Percentiles rank a stretch among this genome's conserved stretches.
These are phyloP conservation scores for Alternaria brassicae DNA, from an alignment of 2,329 filamentous ascomycete species.

Conservation along the genomic window DNA sequence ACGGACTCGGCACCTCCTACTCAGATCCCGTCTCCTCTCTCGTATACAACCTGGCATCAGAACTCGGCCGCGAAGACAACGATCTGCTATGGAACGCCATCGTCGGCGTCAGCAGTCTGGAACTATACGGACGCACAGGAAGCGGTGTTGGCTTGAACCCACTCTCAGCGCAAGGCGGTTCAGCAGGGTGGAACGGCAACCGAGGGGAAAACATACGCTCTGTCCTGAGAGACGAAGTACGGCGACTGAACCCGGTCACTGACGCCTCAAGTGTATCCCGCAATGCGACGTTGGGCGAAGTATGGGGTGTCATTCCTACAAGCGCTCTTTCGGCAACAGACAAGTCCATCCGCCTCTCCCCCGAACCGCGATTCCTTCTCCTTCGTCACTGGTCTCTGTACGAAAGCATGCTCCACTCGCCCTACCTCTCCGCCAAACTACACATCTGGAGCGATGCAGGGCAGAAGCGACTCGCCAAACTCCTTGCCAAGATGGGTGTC, in stretches of 20 bases:
- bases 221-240: slow-evolving; percentile 89
- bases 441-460: slow-evolving; percentile 95
- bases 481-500: slow-evolving; percentile 97
- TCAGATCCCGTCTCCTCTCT: slow-evolving; percentile 94
- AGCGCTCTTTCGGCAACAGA: slow-evolving; percentile 89
- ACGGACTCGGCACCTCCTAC: slow-evolving; percentile 85
- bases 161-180: slow-evolving; percentile 60
- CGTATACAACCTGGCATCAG: slow-evolving; percentile 92
- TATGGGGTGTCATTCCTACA: slow-evolving; percentile 84
- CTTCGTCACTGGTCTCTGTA: slow-evolving; percentile 97
- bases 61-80: slow-evolving; percentile 95
- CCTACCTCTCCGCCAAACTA: slow-evolving; percentile 87
- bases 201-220: slow-evolving; percentile 84
- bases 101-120: slow-evolving; percentile 92
- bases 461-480: slow-evolving; percentile 86
- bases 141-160: slow-evolving; percentile 74
- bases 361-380: slow-evolving; percentile 90
- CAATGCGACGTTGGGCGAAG: slow-evolving; percentile 68
- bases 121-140: slow-evolving; percentile 86
- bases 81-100: slow-evolving; percentile 95
- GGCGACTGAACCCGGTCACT: slow-evolving; percentile 82
- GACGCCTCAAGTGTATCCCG: slow-evolving; percentile 64
- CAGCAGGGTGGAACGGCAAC: slow-evolving; percentile 78
- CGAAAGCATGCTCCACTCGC: slow-evolving; percentile 97
- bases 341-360: slow-evolving; percentile 87